A percentile compares a stretch with the other conserved stretches of the same genome.
These are phyloP conservation scores for Alopecurus myosuroides DNA, from an alignment of 176 grass and related monocot genomes.

Conservation along the genomic window DNA sequence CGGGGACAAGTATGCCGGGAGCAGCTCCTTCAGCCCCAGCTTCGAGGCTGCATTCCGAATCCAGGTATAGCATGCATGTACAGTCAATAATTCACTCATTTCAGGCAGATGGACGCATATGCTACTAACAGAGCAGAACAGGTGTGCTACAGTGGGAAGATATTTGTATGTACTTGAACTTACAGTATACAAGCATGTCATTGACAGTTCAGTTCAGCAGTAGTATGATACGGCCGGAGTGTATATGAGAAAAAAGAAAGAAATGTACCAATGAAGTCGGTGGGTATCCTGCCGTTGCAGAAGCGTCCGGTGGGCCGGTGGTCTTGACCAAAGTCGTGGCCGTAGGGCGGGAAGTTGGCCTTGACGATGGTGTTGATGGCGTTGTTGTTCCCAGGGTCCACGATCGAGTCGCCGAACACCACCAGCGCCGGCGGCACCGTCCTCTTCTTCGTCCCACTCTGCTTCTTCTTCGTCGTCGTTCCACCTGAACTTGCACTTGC, in stretches of 20 bases:
- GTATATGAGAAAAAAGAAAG: neutral
- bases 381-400: slow-evolving; percentile 79
- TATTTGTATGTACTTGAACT: neutral
- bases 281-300: slow-evolving; percentile 71
- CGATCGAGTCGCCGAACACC: slow-evolving; percentile 75
- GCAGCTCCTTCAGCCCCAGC: slow-evolving; percentile 61
- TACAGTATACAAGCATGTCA: neutral
- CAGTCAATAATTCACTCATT: neutral
- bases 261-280: slow-evolving; percentile 51
- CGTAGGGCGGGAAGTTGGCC: slow-evolving; percentile 64
- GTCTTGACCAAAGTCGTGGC: slow-evolving; percentile 32
- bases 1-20: slow-evolving; percentile 53
- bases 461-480: neutral
- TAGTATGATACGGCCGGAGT: neutral
- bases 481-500: neutral
- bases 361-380: slow-evolving; percentile 46
- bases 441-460: neutral
- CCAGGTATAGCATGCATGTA: neutral
- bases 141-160: neutral
- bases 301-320: slow-evolving; percentile 55
- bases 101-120: neutral
- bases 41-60: slow-evolving; percentile 29
- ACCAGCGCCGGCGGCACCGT: slow-evolving; percentile 31
- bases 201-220: neutral
- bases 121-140: neutral